These are phyloP conservation scores for Schwanniomyces pseudopolymorphus DNA, from an alignment of 805 yeast genomes.

Conservation along the genomic window DNA sequence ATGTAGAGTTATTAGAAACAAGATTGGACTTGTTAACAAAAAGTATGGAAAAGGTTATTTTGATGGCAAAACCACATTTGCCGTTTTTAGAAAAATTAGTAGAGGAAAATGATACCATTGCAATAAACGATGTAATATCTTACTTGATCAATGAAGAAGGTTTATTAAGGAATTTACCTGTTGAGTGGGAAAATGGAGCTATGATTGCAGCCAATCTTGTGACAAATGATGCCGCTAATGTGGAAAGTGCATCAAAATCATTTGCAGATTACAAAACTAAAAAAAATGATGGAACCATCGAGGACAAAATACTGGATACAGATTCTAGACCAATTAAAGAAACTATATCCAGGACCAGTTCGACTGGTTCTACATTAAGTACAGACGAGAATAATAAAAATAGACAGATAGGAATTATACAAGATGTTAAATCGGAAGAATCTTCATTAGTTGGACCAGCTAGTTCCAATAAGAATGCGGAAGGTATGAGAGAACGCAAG, in stretches of 20 bases:
- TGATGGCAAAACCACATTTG: constrained; percentile 28
- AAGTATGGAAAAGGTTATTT: constrained; percentile 44
- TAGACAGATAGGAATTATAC: constrained; percentile 4
- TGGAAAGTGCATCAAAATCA: constrained; percentile 23
- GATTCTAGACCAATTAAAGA: neutral
- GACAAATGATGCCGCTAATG: constrained; percentile 18
- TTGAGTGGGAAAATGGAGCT: constrained; percentile 48
- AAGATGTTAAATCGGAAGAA: constrained; percentile 13
- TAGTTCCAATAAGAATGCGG: neutral
- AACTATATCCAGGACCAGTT: neutral
- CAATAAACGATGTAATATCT: constrained; percentile 50
- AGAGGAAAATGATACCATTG: constrained; percentile 17
- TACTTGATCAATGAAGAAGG: constrained; percentile 42
- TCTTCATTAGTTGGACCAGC: constrained; percentile 14
- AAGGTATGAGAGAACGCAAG: neutral
- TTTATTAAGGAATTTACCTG: constrained; percentile 35
- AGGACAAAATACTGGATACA: neutral
- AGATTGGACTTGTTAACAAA: constrained; percentile 52
- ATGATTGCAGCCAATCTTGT: constrained; percentile 38
- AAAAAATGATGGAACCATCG: constrained; percentile 5
- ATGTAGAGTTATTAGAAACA: constrained; percentile 63
- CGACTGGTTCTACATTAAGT: neutral
- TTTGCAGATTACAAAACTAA: constrained; percentile 32
- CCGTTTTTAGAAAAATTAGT: constrained; percentile 22
- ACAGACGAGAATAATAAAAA: neutral